These are phyloP conservation scores for Trypanosoma cruzi DNA, from an alignment of 208 protist genomes.

Conservation along the genomic window DNA sequence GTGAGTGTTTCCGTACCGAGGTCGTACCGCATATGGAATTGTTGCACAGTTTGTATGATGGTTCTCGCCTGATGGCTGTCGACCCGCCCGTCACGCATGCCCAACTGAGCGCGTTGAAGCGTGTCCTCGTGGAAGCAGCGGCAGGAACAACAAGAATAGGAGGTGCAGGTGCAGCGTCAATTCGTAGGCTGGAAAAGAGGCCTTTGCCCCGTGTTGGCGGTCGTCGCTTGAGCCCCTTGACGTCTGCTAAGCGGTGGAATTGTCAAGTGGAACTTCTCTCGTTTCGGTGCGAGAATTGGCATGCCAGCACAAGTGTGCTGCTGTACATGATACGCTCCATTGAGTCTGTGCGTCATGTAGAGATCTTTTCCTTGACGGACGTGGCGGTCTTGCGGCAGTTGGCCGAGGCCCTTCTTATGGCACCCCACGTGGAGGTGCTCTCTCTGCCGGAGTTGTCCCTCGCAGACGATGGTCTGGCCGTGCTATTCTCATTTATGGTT, in stretches of 20 bases:
- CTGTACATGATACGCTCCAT: slow-evolving; percentile 22
- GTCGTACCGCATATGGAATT: slow-evolving; percentile 31
- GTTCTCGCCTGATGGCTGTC: slow-evolving; percentile 25
- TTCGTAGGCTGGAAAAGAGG: too few relatives aligned
- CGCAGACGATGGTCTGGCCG: slow-evolving; percentile 27
- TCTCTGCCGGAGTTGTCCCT: slow-evolving; percentile 32
- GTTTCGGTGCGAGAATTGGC: slow-evolving; percentile 26
- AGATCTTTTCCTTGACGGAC: slow-evolving; percentile 24
- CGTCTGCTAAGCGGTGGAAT: background rate
- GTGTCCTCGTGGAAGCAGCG: slow-evolving; percentile 11
- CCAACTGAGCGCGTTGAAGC: slow-evolving; percentile 27
- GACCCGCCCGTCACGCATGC: slow-evolving; percentile 30
- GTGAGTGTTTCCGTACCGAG: slow-evolving; percentile 28
- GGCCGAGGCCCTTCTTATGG: slow-evolving; percentile 32
- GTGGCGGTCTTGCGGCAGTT: slow-evolving; percentile 20
- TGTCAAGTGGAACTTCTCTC: slow-evolving; percentile 24
- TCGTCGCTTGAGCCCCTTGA: background rate
- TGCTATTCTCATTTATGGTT: slow-evolving; percentile 26
- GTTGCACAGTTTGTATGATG: slow-evolving; percentile 35
- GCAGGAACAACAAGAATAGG: too few relatives aligned
- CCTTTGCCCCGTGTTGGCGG: background rate
- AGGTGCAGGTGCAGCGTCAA: too few relatives aligned
- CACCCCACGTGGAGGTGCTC: slow-evolving; percentile 23
- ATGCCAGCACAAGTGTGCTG: slow-evolving; percentile 8
- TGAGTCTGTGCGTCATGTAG: slow-evolving; percentile 16